Percentiles rank a stretch among this genome's conserved stretches.
These are phyloP conservation scores for Nyssa sinensis DNA, from an alignment of 148 eudicot genomes.

Conservation along the genomic window DNA sequence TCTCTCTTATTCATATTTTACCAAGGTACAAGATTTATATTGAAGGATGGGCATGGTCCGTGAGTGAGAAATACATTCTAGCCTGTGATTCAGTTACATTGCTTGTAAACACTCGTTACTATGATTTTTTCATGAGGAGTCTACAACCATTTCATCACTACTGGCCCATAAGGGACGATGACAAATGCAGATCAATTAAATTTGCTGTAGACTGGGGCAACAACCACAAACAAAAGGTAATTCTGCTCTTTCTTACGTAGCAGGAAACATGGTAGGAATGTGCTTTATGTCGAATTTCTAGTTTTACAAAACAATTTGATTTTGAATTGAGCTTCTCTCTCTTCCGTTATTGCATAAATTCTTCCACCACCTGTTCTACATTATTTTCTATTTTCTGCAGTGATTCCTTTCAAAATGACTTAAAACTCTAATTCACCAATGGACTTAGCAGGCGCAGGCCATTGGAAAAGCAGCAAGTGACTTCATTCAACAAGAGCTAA, in stretches of 20 bases:
- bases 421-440: not conserved
- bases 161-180: conserved; percentile 47
- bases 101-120: conserved; percentile 43
- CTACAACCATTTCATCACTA: conserved; percentile 52
- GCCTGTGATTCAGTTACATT: conserved; percentile 55
- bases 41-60: conserved; percentile 68
- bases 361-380: no score
- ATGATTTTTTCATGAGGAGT: conserved; percentile 61
- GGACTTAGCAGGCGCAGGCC: conserved; percentile 22
- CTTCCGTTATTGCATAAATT: no score
- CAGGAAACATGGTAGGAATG: no score
- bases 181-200: conserved; percentile 45
- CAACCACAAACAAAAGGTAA: conserved; percentile 46
- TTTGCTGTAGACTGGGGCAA: conserved; percentile 61
- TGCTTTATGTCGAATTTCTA: no score
- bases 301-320: no score
- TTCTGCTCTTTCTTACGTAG: no score
- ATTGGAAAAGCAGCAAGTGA: conserved; percentile 25
- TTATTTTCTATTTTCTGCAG: no score
- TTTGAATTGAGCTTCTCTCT: no score
- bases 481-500: conserved; percentile 22
- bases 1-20: no score
- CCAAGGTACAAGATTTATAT: conserved; percentile 65
- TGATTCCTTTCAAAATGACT: no score
- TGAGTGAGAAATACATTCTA: conserved; percentile 52